Evolutionary conservation across 1,284 basidiomycete species (phyloP), one percentile per base, ranked within the genome.

Genomic region (Ceratorhiza oryzae-sativae): DNA sequence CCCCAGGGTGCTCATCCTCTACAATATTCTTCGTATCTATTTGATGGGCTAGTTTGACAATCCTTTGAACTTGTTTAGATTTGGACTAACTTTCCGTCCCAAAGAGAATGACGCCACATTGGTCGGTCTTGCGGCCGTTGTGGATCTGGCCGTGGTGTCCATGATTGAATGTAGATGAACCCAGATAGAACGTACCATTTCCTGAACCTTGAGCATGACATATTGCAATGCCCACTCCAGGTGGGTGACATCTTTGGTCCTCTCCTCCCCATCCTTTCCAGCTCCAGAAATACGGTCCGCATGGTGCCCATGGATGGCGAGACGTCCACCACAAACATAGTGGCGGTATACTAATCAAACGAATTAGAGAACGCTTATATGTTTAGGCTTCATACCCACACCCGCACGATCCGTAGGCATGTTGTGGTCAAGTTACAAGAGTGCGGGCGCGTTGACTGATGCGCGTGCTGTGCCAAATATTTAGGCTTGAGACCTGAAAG

Each of bases 71-170:
- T 12, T 45, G 39, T 18, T 8, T 20, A 15, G 32, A 15, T 15
- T 41, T 65, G 62, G 63, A 8, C 79, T 74, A 76, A 91, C 93
- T 85, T 79, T 93, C 88, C 6, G 90, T 87, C 13, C 95, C 95
- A 77, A 94, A 95, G 3, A 90, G 81, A 56, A 97, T 86, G 39
- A 98, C 86, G 20, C 92, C 93, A 77, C 94, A 94, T 77, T 93
- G 89, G 77, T 97, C 95, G 10, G 95, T 97, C 83, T 97, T 97
- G 51, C 95, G 84, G 4, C 90, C 92, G 75, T 91, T 88, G 78
- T 90, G 94, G 73, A 97, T 94, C 94, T 95, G 75, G 20, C 23
- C 10, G 27, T 23, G 6, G 25, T 34, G 41, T 15, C 58, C 2
- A 42, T 75, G 20, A 67, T 63, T 30, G 36, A 25, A 13, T 34